Base-by-base conservation (phyloP, 352 stramenopile species). In the Pythium chondricola region DNA sequence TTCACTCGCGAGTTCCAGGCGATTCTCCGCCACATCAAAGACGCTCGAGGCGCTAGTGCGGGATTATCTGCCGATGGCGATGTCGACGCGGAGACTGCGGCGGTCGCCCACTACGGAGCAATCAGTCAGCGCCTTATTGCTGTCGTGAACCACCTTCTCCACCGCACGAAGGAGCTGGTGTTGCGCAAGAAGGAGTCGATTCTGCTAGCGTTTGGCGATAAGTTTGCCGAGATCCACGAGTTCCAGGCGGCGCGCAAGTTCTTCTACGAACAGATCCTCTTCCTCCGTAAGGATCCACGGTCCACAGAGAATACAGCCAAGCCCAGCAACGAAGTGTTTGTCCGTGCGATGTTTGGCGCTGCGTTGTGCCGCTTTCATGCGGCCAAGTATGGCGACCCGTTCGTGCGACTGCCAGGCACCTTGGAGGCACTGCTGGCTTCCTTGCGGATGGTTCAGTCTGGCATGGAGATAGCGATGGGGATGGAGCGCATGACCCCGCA, bases 1-100 rank as follows among this genome's bases (percentile, higher is more conserved):
- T 80, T 83, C 53, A 55, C 60, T 30, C 73, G 76, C 27, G 71
- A 88, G 29, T 63, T 88, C 38, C 26, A 49, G 8, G 46, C 56
- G 1, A 25, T 81, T 5, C 29, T 83, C 38, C 61, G 69, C 17
- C 56, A 69, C 6, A 56, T 61, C 18, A 62, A 61, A 13, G 71
- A 83, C 13, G 67, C 63, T 30, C 51, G 68, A 63, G 30, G 25
- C 30, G 9, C 49, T 49, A 21, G n/a, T 18, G 27, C 33, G 8
- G 16, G 37, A 17, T 57, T 53, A 41, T 44, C 24, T 21, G 55
- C 55, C 8, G 55, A 63, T 20, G 20, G 43, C 6, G 55, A 58
- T 21, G 31, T 17, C 0, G 30, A 48, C 17, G 17, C 16, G 0
- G 42, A 63, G 21, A 32, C 20, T 20, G 45, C 60, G 24, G 43